Evolutionary conservation across 139 green algal species (phyloP), one percentile per base, ranked within the genome.

Genomic region (Astrephomene gubernaculifera): DNA sequence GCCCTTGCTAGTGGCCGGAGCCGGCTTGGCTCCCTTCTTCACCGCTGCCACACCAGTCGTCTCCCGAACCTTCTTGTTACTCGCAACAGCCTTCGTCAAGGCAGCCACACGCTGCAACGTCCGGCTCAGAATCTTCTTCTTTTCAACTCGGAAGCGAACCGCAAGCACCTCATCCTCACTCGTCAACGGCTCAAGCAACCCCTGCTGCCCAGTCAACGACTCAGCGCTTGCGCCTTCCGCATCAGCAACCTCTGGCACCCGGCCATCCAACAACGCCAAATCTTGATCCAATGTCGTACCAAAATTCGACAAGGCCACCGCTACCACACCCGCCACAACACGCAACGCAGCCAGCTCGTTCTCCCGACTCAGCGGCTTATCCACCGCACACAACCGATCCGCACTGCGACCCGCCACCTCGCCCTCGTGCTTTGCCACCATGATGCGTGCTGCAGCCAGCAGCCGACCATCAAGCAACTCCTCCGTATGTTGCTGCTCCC

Each of bases 251-350:
- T 25, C 2, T 17, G 38, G 41, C 27, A 64, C 36, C 70, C 63
- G 70, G 31, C 76, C 25, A 24, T 43, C 68, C 33, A 96, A 88
- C 54, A 92, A 72, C 17, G 53, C 70, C 29, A 79, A 2, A 54
- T 97, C 94, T 17, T 93, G 74, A 17, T 94, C 88, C 19, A 93
- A n/a, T 0, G 87, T 89, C 27, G 87, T 89, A 4, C 68, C 45
- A 65, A 96, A 96, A 44, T 90, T 88, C 1, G 80, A 79, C 44
- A 97, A 88, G 24, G 90, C 72, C 21, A 95, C 79, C 1, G 86
- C 83, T 9, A 86, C 89, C 29, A 94, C 78, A 24, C 91, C 93
- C 5, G 67, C 85, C 21, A 96, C 83, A n/a, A 87, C 89, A 29
- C 86, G 86, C 68, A 96, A 85, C 41, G 87, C 70, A 19, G 83